Evolutionary conservation across 192 early-diverging fungal species (phyloP), one percentile per base, ranked within the genome.

Genomic region (Physocladia obscura): DNA sequence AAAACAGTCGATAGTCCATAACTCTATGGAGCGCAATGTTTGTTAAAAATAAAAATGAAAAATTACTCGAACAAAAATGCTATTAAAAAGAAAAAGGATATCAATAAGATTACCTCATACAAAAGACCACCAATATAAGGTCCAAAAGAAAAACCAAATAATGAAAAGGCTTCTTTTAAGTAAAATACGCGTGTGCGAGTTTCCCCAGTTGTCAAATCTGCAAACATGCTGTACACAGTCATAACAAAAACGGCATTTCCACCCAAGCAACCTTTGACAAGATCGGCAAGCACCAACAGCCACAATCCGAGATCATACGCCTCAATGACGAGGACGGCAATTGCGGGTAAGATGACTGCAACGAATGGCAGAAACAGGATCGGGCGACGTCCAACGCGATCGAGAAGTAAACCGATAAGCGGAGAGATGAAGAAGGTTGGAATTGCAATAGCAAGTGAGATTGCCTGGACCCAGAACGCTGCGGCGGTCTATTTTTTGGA

Each of bases 71-170:
- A 48, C 47, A 48, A 2, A 1, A 2, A n/a, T n/a, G n/a, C n/a
- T n/a, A n/a, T 2, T 21, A 48, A 48, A 48, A 48, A 48, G 47
- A 48, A 17, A n/a, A n/a, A 29, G 11, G 60, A n/a, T n/a, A n/a
- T n/a, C n/a, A n/a, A n/a, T n/a, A n/a, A n/a, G n/a, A n/a, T 3
- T 54, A 75, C 61, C 57, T 68, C 49, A 2, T 74, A 60, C 4
- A 78, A 19, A 1, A 79, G 22, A 8, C 78, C 77, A 5, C 81
- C 81, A 21, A 71, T n/a, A 39, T 64, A 74, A 21, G 81, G 81
- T 1, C 78, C 81, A 49, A 74, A 49, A 0, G 72, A 72, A 37
- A 79, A 74, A 8, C 71, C 69, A 27, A 68, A 62, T 55, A 78
- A 77, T n/a, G 74, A 63, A 31, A 71, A 63, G 4, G 78, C 73